These are phyloP conservation scores for Rhodomyrtus psidioides DNA, from an alignment of 441 rosid species.

Conservation along the genomic window DNA sequence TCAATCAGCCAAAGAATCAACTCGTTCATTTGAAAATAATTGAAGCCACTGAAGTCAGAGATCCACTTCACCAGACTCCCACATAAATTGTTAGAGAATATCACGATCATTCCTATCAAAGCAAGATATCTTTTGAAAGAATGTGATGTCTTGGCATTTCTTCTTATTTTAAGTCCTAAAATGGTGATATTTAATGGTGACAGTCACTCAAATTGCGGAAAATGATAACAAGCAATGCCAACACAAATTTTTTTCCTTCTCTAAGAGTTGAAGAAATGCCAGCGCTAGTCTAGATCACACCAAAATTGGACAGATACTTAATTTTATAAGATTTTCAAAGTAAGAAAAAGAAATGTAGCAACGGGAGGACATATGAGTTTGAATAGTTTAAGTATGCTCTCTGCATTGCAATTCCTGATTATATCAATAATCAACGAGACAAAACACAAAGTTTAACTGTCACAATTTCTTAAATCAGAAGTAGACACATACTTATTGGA, in stretches of 20 bases:
- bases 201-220: not conserved
- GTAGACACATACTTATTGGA: not conserved
- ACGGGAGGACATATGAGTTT: not conserved
- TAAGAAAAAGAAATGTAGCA: not conserved
- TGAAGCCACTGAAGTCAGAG: not conserved
- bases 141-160: not conserved
- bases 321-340: not conserved
- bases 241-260: not conserved
- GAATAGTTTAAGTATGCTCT: not conserved
- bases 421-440: not conserved
- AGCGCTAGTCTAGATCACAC: not conserved
- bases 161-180: not conserved
- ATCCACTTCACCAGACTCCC: not conserved
- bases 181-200: not conserved
- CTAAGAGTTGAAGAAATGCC: not conserved
- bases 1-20: not conserved
- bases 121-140: not conserved
- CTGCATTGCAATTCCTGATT: not conserved
- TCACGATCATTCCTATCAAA: not conserved
- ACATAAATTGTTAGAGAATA: not conserved
- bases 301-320: not conserved
- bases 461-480: not conserved
- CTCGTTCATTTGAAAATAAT: not conserved
- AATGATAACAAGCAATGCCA: not conserved
- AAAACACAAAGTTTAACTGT: not conserved